These are phyloP conservation scores for Colletotrichum destructivum DNA, from an alignment of 2,329 filamentous ascomycete genomes.

Conservation along the genomic window DNA sequence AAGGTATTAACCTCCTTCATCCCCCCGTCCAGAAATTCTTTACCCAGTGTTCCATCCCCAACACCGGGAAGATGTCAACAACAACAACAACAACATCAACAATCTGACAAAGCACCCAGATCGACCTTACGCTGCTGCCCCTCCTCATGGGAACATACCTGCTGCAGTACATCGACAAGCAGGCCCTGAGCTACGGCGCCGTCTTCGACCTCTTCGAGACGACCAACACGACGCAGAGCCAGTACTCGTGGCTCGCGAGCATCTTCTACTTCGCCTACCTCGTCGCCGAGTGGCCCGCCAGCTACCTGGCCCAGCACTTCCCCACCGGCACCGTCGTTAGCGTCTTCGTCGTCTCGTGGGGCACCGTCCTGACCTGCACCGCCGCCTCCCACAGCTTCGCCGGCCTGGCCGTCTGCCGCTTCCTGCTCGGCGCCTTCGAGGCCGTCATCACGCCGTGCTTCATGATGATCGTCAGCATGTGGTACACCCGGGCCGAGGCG, in stretches of 20 bases:
- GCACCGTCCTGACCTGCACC: constrained; percentile 46
- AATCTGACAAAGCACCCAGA: neutral
- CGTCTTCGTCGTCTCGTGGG: constrained; percentile 45
- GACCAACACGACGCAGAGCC: constrained; percentile 50
- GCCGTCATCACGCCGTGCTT: constrained; percentile 50
- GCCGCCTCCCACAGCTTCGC: constrained; percentile 46
- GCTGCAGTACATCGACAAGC: constrained; percentile 44
- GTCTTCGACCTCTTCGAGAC: constrained; percentile 47
- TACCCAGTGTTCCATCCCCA: neutral
- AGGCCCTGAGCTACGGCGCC: constrained; percentile 52
- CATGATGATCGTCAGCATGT: constrained; percentile 51
- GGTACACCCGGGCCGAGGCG: constrained; percentile 48
- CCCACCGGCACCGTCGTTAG: constrained; percentile 44
- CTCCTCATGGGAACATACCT: constrained; percentile 43
- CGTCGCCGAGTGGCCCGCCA: constrained; percentile 47
- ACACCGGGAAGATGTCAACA: neutral
- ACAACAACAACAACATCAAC: neutral
- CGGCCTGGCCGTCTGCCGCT: constrained; percentile 50
- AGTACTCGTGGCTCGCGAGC: constrained; percentile 51
- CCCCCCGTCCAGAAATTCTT: neutral
- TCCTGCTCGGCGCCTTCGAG: constrained; percentile 52
- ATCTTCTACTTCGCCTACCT: constrained; percentile 51
- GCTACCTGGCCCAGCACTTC: constrained; percentile 37
- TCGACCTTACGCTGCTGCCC: constrained; percentile 26
- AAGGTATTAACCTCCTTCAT: neutral